Evolutionary conservation across 1,284 basidiomycete species (phyloP).

Genomic region (Vanrija sp.): DNA sequence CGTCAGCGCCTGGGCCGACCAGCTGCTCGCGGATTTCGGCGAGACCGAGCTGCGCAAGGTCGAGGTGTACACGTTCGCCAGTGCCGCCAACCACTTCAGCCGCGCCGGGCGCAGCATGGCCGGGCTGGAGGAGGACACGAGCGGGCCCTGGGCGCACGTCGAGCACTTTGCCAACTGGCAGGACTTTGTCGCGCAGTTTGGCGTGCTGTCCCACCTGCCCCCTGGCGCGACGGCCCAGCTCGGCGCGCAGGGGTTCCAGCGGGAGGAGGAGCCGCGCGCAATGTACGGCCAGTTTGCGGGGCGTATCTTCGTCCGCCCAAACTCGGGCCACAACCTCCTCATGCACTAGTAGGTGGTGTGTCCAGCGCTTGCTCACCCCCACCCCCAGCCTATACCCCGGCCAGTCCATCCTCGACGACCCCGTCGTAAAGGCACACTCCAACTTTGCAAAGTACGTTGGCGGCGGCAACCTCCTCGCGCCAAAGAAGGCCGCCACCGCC

Average conservation of each 20-base stretch:
- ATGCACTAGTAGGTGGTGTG: conserved; percentile 25
- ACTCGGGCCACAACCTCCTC: conserved; percentile 25
- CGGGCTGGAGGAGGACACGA: background rate
- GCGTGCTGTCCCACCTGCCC: conserved; percentile 10
- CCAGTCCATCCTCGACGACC: conserved; percentile 26
- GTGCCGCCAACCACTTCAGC: conserved; percentile 38
- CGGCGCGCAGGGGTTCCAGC: too few species aligned
- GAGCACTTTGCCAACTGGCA: conserved; percentile 38
- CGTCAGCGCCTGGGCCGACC: conserved; percentile 26
- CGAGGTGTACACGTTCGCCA: conserved; percentile 42
- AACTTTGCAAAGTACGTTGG: conserved; percentile 15
- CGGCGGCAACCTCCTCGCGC: background rate
- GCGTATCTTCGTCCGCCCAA: conserved; percentile 25
- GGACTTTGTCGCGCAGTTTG: conserved; percentile 34
- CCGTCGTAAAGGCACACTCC: conserved; percentile 15
- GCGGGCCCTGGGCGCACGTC: conserved; percentile 19
- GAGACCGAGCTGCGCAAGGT: conserved; percentile 24
- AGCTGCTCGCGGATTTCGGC: conserved; percentile 33
- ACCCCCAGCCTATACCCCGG: conserved; percentile 14
- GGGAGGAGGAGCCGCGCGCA: too few species aligned
- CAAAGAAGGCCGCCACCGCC: background rate
- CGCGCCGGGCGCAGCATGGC: conserved; percentile 5
- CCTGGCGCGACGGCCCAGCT: too few species aligned
- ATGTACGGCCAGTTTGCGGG: conserved; percentile 26
- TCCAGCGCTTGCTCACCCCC: background rate